Evolutionary conservation across 2,329 filamentous ascomycete genomes (phyloP).

Genomic region (Claviceps maximensis): DNA sequence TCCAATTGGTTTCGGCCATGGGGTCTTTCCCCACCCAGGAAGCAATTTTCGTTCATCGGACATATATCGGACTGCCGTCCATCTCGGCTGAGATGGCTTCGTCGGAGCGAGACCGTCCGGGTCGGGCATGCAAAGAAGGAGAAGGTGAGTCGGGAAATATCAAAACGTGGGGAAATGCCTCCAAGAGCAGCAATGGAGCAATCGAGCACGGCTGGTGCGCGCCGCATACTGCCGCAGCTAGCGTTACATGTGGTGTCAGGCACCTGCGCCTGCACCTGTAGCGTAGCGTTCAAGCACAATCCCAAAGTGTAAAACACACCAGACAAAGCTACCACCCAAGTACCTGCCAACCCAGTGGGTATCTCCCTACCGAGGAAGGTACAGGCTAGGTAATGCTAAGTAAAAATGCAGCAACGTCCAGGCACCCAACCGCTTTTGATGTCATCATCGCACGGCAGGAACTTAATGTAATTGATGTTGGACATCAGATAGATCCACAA

Average conservation of each 20-base stretch:
- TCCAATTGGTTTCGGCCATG: background rate
- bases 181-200: background rate
- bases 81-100: too few species aligned
- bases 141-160: background rate
- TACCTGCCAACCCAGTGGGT: too few species aligned
- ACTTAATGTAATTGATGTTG: too few species aligned
- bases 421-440: too few species aligned
- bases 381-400: too few species aligned
- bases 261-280: background rate
- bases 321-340: too few species aligned
- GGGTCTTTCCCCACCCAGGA: background rate
- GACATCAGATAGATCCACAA: too few species aligned
- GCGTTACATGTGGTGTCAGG: background rate
- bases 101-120: background rate
- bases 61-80: background rate
- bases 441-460: too few species aligned
- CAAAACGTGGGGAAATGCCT: background rate
- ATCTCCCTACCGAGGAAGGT: too few species aligned
- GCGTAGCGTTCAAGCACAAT: background rate
- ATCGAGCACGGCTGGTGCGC: background rate
- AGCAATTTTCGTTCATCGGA: background rate
- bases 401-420: too few species aligned
- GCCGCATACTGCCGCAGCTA: too few species aligned
- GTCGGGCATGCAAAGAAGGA: background rate
- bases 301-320: background rate